Evolutionary conservation across 305 asterid species (phyloP).

Genomic region (Fraxinus nigra): DNA sequence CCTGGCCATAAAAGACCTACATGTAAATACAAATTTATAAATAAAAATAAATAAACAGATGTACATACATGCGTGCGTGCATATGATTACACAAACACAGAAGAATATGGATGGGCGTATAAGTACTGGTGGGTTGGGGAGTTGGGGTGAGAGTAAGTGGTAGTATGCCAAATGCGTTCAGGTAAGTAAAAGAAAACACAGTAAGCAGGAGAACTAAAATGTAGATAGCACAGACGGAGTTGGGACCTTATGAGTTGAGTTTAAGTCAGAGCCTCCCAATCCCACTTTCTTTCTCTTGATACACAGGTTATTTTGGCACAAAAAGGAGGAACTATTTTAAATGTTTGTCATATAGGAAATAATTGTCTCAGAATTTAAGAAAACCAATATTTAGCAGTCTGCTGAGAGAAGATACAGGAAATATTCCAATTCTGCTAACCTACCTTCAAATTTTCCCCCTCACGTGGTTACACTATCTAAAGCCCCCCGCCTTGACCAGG

Average conservation of each 20-base stretch:
- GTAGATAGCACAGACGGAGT: background rate
- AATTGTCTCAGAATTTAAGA: background rate
- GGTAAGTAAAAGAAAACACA: background rate
- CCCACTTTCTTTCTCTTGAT: background rate
- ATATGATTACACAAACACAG: background rate
- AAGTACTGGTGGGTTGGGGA: background rate
- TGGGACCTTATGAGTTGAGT: background rate
- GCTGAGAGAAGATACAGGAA: background rate
- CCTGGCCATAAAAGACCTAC: slow-evolving; percentile 39
- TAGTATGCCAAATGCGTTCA: background rate
- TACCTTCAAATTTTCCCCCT: background rate
- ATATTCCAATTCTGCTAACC: slow-evolving; percentile 13
- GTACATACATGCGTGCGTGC: background rate
- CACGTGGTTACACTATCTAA: slow-evolving; percentile 1
- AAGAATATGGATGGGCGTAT: background rate
- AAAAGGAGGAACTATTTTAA: slow-evolving; percentile 9
- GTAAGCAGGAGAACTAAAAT: background rate
- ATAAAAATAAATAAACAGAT: background rate
- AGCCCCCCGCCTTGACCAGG: background rate
- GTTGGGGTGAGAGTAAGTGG: background rate
- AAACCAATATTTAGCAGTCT: background rate
- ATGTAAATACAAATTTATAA: background rate
- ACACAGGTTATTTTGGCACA: background rate
- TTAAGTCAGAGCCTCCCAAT: background rate
- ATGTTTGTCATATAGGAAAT: slow-evolving; percentile 3